Evolutionary conservation across 345 rosid species (phyloP).

Genomic region (Fremontodendron californicum): DNA sequence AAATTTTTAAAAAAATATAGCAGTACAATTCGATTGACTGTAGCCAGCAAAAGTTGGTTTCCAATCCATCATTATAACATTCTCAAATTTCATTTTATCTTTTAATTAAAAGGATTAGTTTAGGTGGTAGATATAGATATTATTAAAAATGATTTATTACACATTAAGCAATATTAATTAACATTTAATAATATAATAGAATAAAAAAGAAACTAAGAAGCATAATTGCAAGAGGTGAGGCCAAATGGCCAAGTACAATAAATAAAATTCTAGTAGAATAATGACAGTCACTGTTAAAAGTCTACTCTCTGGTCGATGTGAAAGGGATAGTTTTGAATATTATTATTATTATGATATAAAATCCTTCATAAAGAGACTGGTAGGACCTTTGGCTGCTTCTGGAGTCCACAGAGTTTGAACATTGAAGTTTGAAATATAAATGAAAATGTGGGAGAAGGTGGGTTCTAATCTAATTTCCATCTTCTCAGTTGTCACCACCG

Average conservation of each 20-base stretch:
- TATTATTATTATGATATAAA: no score
- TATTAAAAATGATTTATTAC: no score
- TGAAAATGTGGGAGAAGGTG: neutral
- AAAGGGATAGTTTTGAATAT: no score
- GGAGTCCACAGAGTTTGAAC: neutral
- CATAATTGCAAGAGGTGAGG: neutral
- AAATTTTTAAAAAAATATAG: no score
- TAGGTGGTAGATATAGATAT: no score
- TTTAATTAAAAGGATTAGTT: no score
- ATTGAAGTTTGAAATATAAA: neutral
- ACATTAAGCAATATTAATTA: no score
- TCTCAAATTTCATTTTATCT: no score
- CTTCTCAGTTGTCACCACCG: neutral
- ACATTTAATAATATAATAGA: no score
- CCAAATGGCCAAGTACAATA: neutral
- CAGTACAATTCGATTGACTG: no score
- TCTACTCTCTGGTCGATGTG: neutral
- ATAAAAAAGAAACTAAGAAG: neutral
- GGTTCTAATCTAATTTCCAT: neutral
- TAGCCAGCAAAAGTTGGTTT: no score
- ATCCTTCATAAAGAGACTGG: neutral
- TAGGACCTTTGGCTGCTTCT: neutral
- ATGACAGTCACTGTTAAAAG: neutral
- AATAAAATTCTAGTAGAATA: neutral
- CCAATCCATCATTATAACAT: no score